These are phyloP conservation scores for Flaveria linearis DNA, from an alignment of 129 eudicot genomes.

Conservation along the genomic window DNA sequence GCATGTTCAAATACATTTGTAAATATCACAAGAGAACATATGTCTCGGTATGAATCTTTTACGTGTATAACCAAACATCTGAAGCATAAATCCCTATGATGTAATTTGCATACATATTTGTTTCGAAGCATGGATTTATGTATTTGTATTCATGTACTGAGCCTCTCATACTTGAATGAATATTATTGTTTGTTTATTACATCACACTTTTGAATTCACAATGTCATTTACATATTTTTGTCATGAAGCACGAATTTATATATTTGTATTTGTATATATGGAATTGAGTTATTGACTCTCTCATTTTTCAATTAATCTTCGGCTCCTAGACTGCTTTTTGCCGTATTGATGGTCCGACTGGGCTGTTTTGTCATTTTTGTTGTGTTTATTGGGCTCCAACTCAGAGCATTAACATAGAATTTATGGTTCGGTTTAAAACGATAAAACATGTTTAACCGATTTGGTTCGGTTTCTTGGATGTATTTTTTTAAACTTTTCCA, in stretches of 20 bases:
- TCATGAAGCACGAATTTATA: neutral
- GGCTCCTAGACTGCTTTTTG: neutral
- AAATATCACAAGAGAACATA: neutral
- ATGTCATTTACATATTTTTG: slow-evolving; percentile 1
- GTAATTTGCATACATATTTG: slow-evolving; percentile 3
- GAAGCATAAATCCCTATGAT: neutral
- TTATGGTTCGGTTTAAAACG: no score
- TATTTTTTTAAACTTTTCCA: no score
- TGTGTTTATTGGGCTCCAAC: slow-evolving; percentile 13
- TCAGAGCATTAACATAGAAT: neutral
- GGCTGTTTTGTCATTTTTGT: slow-evolving; percentile 7
- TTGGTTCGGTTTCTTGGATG: no score
- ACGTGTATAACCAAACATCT: neutral
- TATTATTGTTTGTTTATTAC: neutral
- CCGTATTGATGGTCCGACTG: neutral
- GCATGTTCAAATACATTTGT: neutral
- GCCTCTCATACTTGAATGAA: neutral
- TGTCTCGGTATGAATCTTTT: neutral
- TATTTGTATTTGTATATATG: neutral
- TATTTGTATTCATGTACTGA: neutral
- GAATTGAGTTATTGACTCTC: neutral
- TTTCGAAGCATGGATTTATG: neutral
- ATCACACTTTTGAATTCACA: slow-evolving; percentile 12
- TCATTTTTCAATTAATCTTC: neutral
- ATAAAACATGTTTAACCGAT: no score